Evolutionary conservation across 2,329 filamentous ascomycete genomes (phyloP), one percentile per base, ranked within the genome.

Genomic region (Venturia nashicola): DNA sequence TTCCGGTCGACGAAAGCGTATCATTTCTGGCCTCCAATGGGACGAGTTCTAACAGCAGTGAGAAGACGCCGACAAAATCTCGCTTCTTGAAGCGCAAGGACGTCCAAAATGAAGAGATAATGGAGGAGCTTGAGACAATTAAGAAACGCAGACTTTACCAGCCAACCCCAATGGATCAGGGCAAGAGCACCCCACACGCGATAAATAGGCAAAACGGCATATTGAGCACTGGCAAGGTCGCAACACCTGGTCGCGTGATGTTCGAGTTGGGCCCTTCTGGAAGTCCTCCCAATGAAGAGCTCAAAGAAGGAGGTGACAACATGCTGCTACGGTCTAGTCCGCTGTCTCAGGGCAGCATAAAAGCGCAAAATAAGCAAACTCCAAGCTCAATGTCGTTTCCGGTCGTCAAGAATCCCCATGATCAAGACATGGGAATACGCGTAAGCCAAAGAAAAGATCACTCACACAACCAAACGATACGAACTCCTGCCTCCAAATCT

Each of bases 381-480:
- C 75, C 67, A 70, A 79, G 66, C 3, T 80, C 78, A 27, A 76
- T 91, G 34, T 81, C 80, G 36, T 95, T 91, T 69, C 82, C 87
- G 1, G 83, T 91, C 14, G 89, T 93, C 27, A 95, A 96, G 74
- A 85, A 93, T 68, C 82, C 86, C 0, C 81, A 85, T 68, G 84
- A 90, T 68, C 81, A 83, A 5, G 80, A 79, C 65, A 89, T 87
- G 0, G 77, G 80, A 36, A 68, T 85, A 57, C 83, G 86, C 55
- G 76, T 90, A 39, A 91, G 87, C 69, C 89, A 93, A 72, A 79
- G 80, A 59, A 83, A 80, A 63, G 76, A 73, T 61, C 82, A 82
- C 43, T 83, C 84, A 46, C 80, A 80, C 32, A 72, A 72, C 3
- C 72, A 74, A 64, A 71, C 74, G 39, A 54, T 68, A 0, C 70